A percentile compares a stretch with the other conserved stretches of the same genome.
These are phyloP conservation scores for Rhododendron mucronatum DNA, from an alignment of 148 eudicot genomes.

Conservation along the genomic window DNA sequence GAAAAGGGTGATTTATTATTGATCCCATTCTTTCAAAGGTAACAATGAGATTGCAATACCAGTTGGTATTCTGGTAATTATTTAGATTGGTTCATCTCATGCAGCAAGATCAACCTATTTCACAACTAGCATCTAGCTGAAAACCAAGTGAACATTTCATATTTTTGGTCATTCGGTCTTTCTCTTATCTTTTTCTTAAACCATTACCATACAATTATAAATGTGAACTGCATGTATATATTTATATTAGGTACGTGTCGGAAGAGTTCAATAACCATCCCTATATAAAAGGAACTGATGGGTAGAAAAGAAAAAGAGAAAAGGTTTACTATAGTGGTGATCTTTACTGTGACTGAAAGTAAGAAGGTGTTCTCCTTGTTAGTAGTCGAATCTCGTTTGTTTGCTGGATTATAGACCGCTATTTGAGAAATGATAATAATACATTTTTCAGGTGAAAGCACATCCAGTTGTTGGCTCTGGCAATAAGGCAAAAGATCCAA, in stretches of 20 bases:
- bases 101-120: not conserved
- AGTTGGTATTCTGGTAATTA: not conserved
- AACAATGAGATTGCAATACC: not conserved
- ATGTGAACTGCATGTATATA: not conserved
- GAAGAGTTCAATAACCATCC: not conserved
- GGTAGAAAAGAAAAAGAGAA: not conserved
- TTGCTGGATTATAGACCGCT: not conserved
- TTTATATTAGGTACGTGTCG: not conserved
- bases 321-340: not conserved
- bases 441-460: slow-evolving; percentile 64
- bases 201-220: not conserved
- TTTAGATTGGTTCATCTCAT: not conserved
- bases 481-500: slow-evolving; percentile 90
- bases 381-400: not conserved
- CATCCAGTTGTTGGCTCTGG: slow-evolving; percentile 65
- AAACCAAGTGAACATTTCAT: not conserved
- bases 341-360: not conserved
- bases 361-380: not conserved
- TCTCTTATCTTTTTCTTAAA: not conserved
- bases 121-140: not conserved
- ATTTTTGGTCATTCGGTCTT: not conserved
- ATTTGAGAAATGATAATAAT: not conserved
- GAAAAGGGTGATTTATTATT: not conserved
- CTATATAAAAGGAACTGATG: not conserved
- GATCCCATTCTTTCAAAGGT: not conserved